Evolutionary conservation across 106 monocot genomes (phyloP).

Genomic region (Posidonia australis): DNA sequence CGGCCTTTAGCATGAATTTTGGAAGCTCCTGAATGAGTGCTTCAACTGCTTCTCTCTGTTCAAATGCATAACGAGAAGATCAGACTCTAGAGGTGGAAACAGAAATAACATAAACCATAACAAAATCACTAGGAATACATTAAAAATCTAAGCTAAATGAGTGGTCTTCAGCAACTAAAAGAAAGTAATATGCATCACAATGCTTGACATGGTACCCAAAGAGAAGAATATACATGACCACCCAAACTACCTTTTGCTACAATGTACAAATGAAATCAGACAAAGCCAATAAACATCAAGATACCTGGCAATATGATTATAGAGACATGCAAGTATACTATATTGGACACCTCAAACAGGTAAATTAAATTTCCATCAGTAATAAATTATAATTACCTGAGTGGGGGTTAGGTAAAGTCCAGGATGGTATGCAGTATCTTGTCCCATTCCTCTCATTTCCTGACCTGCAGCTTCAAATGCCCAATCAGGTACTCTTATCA

Average conservation of each 20-base stretch:
- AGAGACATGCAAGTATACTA: background rate
- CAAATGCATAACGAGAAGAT: conserved; percentile 1
- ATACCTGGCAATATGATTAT: background rate
- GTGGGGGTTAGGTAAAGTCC: conserved; percentile 87
- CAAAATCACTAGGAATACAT: too few species aligned
- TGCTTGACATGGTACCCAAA: too few species aligned
- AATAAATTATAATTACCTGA: conserved; percentile 83
- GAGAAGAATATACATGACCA: background rate
- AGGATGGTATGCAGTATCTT: conserved; percentile 97
- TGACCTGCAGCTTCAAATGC: conserved; percentile 92
- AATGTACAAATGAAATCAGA: background rate
- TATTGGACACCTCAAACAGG: too few species aligned
- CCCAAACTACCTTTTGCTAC: background rate
- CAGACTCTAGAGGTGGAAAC: too few species aligned
- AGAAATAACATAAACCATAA: too few species aligned
- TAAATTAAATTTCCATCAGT: background rate
- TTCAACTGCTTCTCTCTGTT: conserved; percentile 95
- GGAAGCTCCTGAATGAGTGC: conserved; percentile 98
- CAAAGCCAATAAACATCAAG: background rate
- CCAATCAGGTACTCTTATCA: conserved; percentile 97
- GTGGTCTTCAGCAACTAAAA: too few species aligned
- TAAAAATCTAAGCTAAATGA: too few species aligned
- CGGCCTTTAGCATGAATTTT: conserved; percentile 87
- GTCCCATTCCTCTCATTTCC: conserved; percentile 93
- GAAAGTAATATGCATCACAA: too few species aligned